Evolutionary conservation across 148 eudicot species (phyloP).

Genomic region (Drosera capensis): DNA sequence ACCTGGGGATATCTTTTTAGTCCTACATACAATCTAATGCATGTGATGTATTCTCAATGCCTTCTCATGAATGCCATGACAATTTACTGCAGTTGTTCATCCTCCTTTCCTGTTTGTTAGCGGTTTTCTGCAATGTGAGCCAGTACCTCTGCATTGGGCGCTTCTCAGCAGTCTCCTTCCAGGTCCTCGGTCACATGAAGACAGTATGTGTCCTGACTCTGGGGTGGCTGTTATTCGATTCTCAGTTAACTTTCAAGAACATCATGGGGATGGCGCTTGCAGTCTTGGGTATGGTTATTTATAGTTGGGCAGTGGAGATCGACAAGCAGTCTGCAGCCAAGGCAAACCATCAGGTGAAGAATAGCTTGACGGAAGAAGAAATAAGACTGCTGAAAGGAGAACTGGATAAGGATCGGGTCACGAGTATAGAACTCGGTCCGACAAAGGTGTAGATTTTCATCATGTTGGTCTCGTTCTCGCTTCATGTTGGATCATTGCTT

Average conservation of each 20-base stretch:
- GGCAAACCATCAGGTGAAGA: constrained; percentile 18
- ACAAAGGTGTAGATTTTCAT: constrained; percentile 13
- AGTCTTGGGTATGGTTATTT: constrained; percentile 38
- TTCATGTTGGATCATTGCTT: neutral
- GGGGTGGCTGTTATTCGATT: constrained; percentile 49
- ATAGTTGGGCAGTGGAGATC: constrained; percentile 46
- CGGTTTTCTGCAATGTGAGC: constrained; percentile 52
- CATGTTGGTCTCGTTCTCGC: neutral
- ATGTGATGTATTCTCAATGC: neutral
- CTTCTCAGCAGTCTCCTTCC: constrained; percentile 55
- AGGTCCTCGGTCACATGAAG: constrained; percentile 62
- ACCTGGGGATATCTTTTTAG: too few relatives aligned
- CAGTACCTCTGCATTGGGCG: constrained; percentile 63
- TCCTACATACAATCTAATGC: too few relatives aligned
- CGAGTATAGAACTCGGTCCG: constrained; percentile 26
- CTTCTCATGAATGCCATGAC: too few relatives aligned
- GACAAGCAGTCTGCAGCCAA: constrained; percentile 29
- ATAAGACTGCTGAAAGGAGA: constrained; percentile 30
- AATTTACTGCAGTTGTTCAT: constrained; percentile 56
- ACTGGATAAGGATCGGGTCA: constrained; percentile 14
- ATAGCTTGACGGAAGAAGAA: constrained; percentile 48
- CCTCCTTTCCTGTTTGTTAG: constrained; percentile 47
- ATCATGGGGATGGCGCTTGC: constrained; percentile 44
- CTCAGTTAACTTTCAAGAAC: constrained; percentile 41
- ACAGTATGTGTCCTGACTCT: constrained; percentile 41